phyloP scores from a whole-genome alignment of 768 basidiomycete genomes.

The Steccherinum ochraceum region DNA sequence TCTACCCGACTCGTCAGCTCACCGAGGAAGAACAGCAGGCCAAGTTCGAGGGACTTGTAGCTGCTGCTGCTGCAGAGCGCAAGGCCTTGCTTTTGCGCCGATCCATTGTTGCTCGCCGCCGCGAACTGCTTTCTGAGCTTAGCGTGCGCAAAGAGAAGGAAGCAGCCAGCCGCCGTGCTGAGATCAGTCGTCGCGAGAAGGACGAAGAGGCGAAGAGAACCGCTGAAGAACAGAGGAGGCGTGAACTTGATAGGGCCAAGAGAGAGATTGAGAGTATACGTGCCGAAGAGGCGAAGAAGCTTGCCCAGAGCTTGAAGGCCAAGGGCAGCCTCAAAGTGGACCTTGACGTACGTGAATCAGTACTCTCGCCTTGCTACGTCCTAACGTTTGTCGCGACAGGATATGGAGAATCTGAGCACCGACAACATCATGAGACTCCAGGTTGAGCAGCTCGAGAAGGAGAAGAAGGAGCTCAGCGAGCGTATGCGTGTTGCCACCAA shows the following conservation, averaged over 20 bases:
- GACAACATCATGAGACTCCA: conserved; percentile 84
- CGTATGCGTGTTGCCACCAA: conserved; percentile 79
- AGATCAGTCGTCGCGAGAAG: conserved; percentile 56
- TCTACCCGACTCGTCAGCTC: conserved; percentile 40
- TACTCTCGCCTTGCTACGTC: neutral
- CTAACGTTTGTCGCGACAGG: conserved; percentile 41
- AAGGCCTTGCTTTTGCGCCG: conserved; percentile 70
- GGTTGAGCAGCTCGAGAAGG: conserved; percentile 94
- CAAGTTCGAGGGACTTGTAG: conserved; percentile 53
- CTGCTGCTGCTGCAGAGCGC: conserved; percentile 65
- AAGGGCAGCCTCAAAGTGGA: conserved; percentile 71
- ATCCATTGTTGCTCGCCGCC: conserved; percentile 78
- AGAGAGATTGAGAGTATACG: conserved; percentile 76
- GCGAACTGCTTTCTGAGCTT: conserved; percentile 81
- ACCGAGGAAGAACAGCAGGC: conserved; percentile 53
- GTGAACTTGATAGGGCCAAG: conserved; percentile 57
- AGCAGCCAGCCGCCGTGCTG: conserved; percentile 73
- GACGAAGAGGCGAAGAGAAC: conserved; percentile 59
- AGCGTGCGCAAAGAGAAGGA: conserved; percentile 84
- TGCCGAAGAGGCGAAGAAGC: conserved; percentile 81
- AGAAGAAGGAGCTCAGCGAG: conserved; percentile 83
- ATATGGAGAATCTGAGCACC: conserved; percentile 79
- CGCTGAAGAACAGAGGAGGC: conserved; percentile 57
- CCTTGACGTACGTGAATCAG: conserved; percentile 58
- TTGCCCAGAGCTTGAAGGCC: conserved; percentile 77